Conservation (phyloP, 2,329 filamentous ascomycete genomes). For the Cladobotryum mycophilum region DNA sequence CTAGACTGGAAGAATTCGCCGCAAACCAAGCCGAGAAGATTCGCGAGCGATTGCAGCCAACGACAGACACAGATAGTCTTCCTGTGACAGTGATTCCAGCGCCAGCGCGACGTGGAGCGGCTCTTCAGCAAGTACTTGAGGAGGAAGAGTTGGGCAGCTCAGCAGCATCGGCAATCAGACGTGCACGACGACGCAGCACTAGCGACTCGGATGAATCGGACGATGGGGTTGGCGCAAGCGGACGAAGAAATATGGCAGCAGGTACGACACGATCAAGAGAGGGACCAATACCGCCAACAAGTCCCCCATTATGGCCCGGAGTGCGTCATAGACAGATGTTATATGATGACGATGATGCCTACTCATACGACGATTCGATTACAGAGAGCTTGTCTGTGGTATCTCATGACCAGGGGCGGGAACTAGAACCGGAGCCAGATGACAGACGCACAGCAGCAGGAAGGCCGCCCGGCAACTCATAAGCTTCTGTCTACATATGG, state of each 20-base stretch:
- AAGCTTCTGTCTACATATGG: neutral
- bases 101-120: constrained; percentile 50
- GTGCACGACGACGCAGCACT: constrained; percentile 14
- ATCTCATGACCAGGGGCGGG: constrained; percentile 20
- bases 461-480: constrained; percentile 13
- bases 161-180: constrained; percentile 7
- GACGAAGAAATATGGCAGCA: constrained; percentile 3
- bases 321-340: constrained; percentile 25
- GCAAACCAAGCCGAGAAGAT: constrained; percentile 54
- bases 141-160: constrained; percentile 33
- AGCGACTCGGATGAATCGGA: constrained; percentile 16
- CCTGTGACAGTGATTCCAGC: constrained; percentile 57
- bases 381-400: constrained; percentile 24
- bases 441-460: constrained; percentile 1
- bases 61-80: constrained; percentile 47
- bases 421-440: constrained; percentile 17
- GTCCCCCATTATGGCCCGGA: constrained; percentile 39
- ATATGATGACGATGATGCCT: constrained; percentile 30
- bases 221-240: neutral
- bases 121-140: constrained; percentile 50
- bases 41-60: constrained; percentile 49
- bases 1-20: constrained; percentile 55
- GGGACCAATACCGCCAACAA: constrained; percentile 22
- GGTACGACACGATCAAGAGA: constrained; percentile 17
- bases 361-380: constrained; percentile 24